Conservation (phyloP, 1,139 yeast genomes). For the Suhomyces coccinellae region DNA sequence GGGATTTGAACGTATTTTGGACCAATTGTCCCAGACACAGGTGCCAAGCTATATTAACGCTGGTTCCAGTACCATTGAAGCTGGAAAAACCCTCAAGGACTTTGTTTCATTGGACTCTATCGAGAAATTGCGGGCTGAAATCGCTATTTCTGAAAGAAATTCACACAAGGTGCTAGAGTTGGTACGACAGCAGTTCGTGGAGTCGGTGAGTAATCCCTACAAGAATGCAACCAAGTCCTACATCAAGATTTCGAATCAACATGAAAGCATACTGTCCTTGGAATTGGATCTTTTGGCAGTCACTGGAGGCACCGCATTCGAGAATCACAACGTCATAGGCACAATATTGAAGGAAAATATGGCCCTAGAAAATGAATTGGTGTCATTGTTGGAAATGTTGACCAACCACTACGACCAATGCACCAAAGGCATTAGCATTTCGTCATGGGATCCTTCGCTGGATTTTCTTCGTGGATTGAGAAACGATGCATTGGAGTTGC, state of each 20-base stretch:
- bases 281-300: constrained; percentile 6
- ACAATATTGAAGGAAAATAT: constrained; percentile 38
- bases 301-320: constrained; percentile 4
- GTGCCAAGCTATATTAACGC: constrained; percentile 1
- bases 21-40: constrained; percentile 18
- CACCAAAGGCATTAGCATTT: constrained; percentile 28
- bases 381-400: constrained; percentile 64
- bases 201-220: constrained; percentile 19
- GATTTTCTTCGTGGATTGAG: constrained; percentile 33
- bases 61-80: constrained; percentile 1
- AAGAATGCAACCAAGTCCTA: constrained; percentile 18
- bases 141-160: constrained; percentile 31
- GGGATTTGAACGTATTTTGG: constrained; percentile 29
- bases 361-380: constrained; percentile 68
- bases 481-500: constrained; percentile 35
- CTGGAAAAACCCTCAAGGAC: constrained; percentile 22
- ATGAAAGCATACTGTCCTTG: constrained; percentile 25
- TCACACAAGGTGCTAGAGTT: constrained; percentile 25
- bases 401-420: constrained; percentile 87
- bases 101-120: constrained; percentile 42
- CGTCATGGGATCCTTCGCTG: constrained; percentile 12
- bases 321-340: constrained; percentile 8
- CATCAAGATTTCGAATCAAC: constrained; percentile 21
- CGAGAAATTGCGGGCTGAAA: constrained; percentile 25
- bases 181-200: constrained; percentile 21